These are phyloP conservation scores for Penicillium thymicola DNA, from an alignment of 2,329 filamentous ascomycete genomes.

Conservation along the genomic window DNA sequence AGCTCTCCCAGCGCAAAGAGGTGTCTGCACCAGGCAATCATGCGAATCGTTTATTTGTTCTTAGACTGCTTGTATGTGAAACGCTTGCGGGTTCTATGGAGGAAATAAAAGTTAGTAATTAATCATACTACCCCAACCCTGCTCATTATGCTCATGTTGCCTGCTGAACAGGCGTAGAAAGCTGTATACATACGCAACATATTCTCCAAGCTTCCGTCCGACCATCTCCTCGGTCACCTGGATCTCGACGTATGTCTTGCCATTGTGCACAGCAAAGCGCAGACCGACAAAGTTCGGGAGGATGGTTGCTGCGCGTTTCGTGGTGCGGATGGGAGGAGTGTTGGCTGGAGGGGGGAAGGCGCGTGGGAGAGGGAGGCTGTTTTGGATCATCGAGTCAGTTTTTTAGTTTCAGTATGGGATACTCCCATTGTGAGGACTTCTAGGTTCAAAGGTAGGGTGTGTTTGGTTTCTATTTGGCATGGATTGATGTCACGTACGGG, in stretches of 20 bases:
- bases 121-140: background rate
- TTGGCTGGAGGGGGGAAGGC: constrained; percentile 56
- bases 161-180: background rate
- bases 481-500: constrained; percentile 52
- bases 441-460: background rate
- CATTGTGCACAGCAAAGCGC: constrained; percentile 87
- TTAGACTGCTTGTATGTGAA: constrained; percentile 69
- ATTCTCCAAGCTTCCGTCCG: constrained; percentile 90
- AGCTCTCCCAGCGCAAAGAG: background rate
- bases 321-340: constrained; percentile 73
- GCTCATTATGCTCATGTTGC: background rate
- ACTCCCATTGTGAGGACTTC: background rate
- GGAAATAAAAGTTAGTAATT: background rate
- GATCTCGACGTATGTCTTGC: constrained; percentile 79
- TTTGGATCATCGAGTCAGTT: constrained; percentile 1
- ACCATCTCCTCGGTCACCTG: constrained; percentile 94
- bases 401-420: background rate
- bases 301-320: constrained; percentile 83
- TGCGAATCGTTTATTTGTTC: constrained; percentile 54
- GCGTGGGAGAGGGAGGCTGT: constrained; percentile 42
- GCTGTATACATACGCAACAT: constrained; percentile 66
- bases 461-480: background rate
- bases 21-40: background rate
- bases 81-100: constrained; percentile 60
- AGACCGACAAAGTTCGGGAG: constrained; percentile 88